Percentiles rank a stretch among this genome's conserved stretches.
These are phyloP conservation scores for Dysphania ambrosioides DNA, from an alignment of 148 eudicot species.

Conservation along the genomic window DNA sequence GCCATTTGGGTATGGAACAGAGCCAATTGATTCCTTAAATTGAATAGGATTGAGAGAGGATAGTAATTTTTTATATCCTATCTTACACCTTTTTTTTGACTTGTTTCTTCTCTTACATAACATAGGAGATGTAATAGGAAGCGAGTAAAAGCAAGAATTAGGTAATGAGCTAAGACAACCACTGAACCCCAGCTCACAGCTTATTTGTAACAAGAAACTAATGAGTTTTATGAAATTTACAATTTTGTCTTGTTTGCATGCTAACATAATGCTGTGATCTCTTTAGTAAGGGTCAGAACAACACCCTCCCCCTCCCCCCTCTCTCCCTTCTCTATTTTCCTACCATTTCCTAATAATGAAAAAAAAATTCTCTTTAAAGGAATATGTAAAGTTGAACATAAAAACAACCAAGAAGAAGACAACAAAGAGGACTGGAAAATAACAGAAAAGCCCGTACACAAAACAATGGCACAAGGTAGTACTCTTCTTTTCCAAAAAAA, in stretches of 20 bases:
- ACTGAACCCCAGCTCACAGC: conserved; percentile 18
- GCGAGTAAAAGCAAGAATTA: background rate
- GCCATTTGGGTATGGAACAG: conserved; percentile 41
- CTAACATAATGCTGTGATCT: background rate
- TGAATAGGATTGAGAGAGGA: conserved; percentile 5
- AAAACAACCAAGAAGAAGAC: background rate
- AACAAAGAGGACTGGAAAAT: background rate
- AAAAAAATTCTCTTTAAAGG: background rate
- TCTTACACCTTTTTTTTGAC: conserved; percentile 4
- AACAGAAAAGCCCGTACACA: background rate
- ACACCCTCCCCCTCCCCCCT: background rate
- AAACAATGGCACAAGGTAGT: too few relatives aligned
- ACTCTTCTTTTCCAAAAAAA: background rate
- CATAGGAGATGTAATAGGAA: background rate
- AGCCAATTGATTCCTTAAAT: conserved; percentile 19
- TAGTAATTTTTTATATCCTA: background rate
- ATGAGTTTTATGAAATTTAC: conserved; percentile 9
- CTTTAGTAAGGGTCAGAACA: background rate
- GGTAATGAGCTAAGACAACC: conserved; percentile 1
- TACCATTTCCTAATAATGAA: background rate
- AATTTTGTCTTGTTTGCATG: conserved; percentile 11
- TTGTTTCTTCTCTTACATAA: conserved; percentile 4
- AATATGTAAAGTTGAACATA: background rate
- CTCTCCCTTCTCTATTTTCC: background rate
- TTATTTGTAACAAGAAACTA: conserved; percentile 13